phyloP scores from a whole-genome alignment of 2,329 filamentous ascomycete species.

The Clonostachys byssicola region DNA sequence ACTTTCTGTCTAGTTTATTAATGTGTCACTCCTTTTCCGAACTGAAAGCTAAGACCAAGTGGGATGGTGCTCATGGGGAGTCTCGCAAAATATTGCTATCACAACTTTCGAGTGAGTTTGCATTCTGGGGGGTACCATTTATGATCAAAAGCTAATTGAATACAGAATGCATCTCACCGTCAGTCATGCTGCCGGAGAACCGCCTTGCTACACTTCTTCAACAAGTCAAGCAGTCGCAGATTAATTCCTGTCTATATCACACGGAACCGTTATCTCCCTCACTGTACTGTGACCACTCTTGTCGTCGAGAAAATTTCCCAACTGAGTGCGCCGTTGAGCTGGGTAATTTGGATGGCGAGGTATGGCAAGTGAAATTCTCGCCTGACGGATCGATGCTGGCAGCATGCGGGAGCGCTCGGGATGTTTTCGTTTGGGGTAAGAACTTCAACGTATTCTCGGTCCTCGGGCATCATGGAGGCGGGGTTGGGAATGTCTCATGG shows the following conservation, averaged over 20 bases:
- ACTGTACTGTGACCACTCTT: conserved; percentile 83
- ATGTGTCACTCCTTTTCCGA: conserved; percentile 83
- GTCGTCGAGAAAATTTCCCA: conserved; percentile 77
- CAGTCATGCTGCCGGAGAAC: conserved; percentile 94
- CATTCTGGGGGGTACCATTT: not conserved
- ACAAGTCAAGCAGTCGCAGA: conserved; percentile 80
- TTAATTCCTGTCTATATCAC: conserved; percentile 82
- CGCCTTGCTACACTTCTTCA: conserved; percentile 77
- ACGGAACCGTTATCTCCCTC: conserved; percentile 76
- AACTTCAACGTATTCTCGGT: conserved; percentile 60
- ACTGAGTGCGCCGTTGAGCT: conserved; percentile 67
- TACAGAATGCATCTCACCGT: conserved; percentile 83
- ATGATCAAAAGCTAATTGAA: conserved; percentile 11
- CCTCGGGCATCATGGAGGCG: conserved; percentile 62
- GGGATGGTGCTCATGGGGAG: conserved; percentile 75
- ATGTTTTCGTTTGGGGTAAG: conserved; percentile 80
- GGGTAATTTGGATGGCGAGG: conserved; percentile 70
- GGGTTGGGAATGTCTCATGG: conserved; percentile 81
- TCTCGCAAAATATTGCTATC: conserved; percentile 75
- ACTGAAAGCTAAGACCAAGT: conserved; percentile 70
- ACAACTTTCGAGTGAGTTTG: conserved; percentile 71
- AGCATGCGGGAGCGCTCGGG: conserved; percentile 72
- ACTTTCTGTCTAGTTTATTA: conserved; percentile 81
- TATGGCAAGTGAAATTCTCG: conserved; percentile 91
- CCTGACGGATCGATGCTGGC: conserved; percentile 80